Evolutionary conservation across 257 asterid genomes (phyloP).

Genomic region (Mentha longifolia): DNA sequence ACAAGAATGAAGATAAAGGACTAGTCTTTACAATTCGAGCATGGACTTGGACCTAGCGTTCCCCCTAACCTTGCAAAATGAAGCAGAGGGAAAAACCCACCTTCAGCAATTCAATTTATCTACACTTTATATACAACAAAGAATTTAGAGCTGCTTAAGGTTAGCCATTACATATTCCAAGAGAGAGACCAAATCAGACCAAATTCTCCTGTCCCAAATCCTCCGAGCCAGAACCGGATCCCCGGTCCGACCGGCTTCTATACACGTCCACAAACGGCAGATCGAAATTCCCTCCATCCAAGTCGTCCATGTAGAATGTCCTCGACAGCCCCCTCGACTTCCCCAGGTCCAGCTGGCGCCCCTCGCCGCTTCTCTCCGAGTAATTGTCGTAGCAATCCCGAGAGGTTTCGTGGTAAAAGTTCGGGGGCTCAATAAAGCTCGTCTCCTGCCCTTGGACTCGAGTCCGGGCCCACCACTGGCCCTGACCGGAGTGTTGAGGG

Average conservation of each 20-base stretch:
- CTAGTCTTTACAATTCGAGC: constrained; percentile 34
- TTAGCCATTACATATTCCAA: constrained; percentile 31
- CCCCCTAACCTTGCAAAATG: constrained; percentile 36
- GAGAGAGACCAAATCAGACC: constrained; percentile 44
- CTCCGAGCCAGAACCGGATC: constrained; percentile 1
- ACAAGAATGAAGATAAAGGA: neutral
- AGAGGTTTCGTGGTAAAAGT: constrained; percentile 41
- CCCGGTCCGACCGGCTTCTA: constrained; percentile 40
- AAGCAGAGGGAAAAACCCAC: constrained; percentile 32
- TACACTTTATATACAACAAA: constrained; percentile 62
- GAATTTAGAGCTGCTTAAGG: constrained; percentile 41
- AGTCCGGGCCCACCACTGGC: constrained; percentile 81
- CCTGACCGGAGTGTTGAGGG: constrained; percentile 36
- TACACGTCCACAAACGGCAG: constrained; percentile 85
- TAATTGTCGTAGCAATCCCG: constrained; percentile 39
- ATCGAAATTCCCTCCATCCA: constrained; percentile 61
- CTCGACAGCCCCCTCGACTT: constrained; percentile 53
- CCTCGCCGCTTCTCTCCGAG: constrained; percentile 60
- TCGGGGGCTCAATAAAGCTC: constrained; percentile 87
- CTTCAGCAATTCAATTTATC: constrained; percentile 35
- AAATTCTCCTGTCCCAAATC: constrained; percentile 46
- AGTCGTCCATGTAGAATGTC: constrained; percentile 70
- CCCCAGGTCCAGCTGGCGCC: constrained; percentile 47
- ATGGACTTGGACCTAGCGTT: neutral
- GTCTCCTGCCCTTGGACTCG: constrained; percentile 47